Percentiles rank a stretch among this genome's conserved stretches.
Conservation (phyloP, 73 alveolate species). For the Paramecium sonneborni region DNA sequence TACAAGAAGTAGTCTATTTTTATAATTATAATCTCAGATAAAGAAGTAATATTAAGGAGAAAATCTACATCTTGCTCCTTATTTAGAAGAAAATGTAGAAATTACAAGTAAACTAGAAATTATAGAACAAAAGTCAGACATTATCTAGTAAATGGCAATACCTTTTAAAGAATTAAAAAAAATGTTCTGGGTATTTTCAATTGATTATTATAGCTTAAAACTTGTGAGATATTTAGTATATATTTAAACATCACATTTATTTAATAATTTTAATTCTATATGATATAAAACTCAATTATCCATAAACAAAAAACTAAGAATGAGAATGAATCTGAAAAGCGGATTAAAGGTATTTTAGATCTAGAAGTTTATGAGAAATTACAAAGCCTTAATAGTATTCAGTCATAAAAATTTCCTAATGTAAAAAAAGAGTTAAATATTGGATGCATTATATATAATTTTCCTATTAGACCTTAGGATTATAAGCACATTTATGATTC, state of each 20-base stretch:
- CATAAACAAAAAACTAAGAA: neutral
- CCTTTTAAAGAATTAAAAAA: no score
- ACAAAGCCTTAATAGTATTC: neutral
- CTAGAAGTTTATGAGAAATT: neutral
- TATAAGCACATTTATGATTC: neutral
- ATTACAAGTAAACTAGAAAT: no score
- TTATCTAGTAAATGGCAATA: no score
- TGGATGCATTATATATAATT: conserved; percentile 5
- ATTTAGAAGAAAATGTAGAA: no score
- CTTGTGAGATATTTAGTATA: neutral
- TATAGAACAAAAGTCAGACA: no score
- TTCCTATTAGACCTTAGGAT: neutral
- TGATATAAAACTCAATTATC: neutral
- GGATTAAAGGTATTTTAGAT: neutral
- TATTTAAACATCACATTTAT: neutral
- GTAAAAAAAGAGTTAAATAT: neutral
- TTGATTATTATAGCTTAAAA: no score
- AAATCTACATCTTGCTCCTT: no score
- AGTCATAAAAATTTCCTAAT: neutral
- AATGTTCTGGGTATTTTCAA: no score
- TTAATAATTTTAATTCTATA: neutral
- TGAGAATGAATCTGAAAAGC: neutral
- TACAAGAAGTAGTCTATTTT: no score
- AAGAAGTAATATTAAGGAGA: no score
- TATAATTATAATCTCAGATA: no score